Base-by-base conservation (phyloP, 441 rosid species). In the Gossypium gossypioides region DNA sequence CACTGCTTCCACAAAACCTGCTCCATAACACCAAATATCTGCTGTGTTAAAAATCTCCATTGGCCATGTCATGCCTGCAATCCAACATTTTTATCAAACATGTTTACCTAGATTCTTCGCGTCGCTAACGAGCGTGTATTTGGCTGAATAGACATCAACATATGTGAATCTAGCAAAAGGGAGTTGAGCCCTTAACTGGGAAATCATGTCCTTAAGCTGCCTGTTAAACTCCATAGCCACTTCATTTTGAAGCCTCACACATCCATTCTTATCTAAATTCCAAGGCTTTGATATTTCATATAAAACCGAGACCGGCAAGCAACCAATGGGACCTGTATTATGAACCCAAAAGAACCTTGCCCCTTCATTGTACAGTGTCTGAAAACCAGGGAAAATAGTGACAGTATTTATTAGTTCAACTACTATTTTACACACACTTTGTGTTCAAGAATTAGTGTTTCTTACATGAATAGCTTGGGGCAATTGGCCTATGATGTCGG, bases 341-440 rank as follows among this genome's bases (percentile, higher is more conserved):
- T 89, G 93, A 44, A 89, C 75, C 84, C 86, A 83, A 81, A 86
- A 89, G 74, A 77, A 82, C 76, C 90, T 87, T 59, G 91, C 91
- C 58, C 91, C 91, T 83, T 84, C 85, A 55, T 82, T 74, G 73
- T 84, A 83, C n/a, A 89, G 80, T 77, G 72, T 67, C 91, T 86
- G 79, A 69, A 68, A 68, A 62, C 51, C 68, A 69, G 66, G 44
- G 24, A 54, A 54, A 42, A 24, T 61, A 46, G 2, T 15, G 27
- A 40, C 40, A 2, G 48, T 13, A 40, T 54, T 12, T 15, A 51
- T 72, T 5, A 21, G 44, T 63, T 50, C 24, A 24, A 56, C 61
- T 10, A 56, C 6, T 37, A 7, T 27, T 50, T 42, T 29, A 10
- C 3, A 21, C n/a, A 52, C 7, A 19, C 58, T 54, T 22, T 29